Percentiles rank a stretch among this genome's conserved stretches.
These are phyloP conservation scores for Auricularia sp. DNA, from an alignment of 768 basidiomycete species.

Conservation along the genomic window DNA sequence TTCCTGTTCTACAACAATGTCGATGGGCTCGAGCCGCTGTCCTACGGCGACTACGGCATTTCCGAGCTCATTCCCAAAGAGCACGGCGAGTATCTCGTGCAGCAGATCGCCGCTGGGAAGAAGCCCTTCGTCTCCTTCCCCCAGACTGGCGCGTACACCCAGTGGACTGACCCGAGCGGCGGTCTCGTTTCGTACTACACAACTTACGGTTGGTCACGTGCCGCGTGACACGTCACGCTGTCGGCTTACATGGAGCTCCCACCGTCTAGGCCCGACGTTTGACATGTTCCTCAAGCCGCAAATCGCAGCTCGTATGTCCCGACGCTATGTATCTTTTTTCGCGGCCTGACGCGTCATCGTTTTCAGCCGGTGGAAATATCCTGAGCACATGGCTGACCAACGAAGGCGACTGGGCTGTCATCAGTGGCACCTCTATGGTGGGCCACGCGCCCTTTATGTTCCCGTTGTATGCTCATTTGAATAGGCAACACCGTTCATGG, in stretches of 20 bases:
- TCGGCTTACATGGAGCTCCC: not conserved
- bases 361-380: conserved; percentile 34
- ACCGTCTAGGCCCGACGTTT: conserved; percentile 31
- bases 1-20: not conserved
- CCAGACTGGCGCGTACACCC: conserved; percentile 31
- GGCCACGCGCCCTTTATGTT: not conserved
- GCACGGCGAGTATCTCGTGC: conserved; percentile 46
- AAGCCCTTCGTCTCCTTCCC: conserved; percentile 38
- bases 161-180: conserved; percentile 42
- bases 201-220: conserved; percentile 31
- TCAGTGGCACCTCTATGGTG: conserved; percentile 22
- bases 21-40: not conserved
- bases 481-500: conserved; percentile 34
- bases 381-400: conserved; percentile 35
- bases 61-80: conserved; percentile 42
- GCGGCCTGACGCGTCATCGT: not conserved
- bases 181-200: conserved; percentile 51
- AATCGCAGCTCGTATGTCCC: not conserved
- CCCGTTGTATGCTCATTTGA: not conserved
- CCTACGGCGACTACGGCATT: conserved; percentile 33
- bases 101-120: conserved; percentile 37
- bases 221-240: not conserved
- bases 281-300: conserved; percentile 35
- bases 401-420: conserved; percentile 30
- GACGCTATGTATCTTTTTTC: not conserved